Percentiles rank a stretch among this genome's conserved stretches.
Conservation (phyloP, 768 basidiomycete genomes). For the Pleurotus citrinopileatus region DNA sequence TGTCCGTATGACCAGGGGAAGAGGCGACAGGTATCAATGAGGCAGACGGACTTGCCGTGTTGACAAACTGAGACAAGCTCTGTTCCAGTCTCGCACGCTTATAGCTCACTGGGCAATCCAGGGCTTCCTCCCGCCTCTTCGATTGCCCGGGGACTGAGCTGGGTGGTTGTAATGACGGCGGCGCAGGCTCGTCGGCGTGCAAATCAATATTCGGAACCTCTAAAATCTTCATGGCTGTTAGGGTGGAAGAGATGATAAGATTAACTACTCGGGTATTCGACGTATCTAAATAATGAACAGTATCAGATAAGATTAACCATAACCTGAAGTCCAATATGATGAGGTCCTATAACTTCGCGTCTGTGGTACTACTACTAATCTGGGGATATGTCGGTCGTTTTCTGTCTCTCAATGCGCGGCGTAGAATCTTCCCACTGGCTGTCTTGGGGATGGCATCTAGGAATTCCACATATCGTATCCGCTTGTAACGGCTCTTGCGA, state of each 20-base stretch:
- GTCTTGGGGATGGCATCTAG: slow-evolving; percentile 47
- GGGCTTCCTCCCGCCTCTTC: not conserved
- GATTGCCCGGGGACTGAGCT: not conserved
- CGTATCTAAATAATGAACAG: not conserved
- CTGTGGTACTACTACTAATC: not conserved
- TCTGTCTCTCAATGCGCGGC: slow-evolving; percentile 36
- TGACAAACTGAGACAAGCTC: slow-evolving; percentile 1
- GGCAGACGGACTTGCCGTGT: not conserved
- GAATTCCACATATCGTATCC: slow-evolving; percentile 42
- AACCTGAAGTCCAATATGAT: too few relatives aligned
- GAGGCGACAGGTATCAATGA: not conserved
- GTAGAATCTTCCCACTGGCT: slow-evolving; percentile 53
- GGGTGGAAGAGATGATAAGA: slow-evolving; percentile 3
- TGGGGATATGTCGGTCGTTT: not conserved
- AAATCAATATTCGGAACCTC: not conserved
- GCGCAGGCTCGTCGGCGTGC: not conserved
- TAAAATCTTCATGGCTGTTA: slow-evolving; percentile 2
- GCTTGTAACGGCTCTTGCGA: slow-evolving; percentile 49
- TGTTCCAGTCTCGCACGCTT: slow-evolving; percentile 10
- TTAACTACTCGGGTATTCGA: not conserved
- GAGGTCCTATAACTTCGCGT: not conserved
- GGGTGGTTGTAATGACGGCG: not conserved
- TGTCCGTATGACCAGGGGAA: not conserved
- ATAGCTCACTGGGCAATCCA: not conserved
- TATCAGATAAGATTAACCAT: slow-evolving; percentile 5